Percentiles rank a stretch among this genome's conserved stretches.
Conservation (phyloP, 192 early-diverging fungal genomes). For the Linnemannia hyalina region DNA sequence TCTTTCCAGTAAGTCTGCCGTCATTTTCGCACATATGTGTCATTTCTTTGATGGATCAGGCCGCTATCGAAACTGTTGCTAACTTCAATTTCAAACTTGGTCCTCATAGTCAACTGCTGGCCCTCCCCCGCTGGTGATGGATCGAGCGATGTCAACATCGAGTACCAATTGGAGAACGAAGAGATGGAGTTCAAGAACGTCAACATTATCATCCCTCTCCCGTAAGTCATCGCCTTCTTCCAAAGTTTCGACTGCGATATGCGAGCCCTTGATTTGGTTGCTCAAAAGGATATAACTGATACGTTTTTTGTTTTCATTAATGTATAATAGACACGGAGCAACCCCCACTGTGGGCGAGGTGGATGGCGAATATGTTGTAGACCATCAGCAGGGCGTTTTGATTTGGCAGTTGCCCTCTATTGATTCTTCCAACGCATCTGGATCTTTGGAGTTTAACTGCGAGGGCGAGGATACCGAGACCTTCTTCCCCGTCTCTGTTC, state of each 20-base stretch:
- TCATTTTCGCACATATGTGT: not conserved
- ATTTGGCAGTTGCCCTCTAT: conserved; percentile 92
- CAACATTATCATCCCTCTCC: conserved; percentile 89
- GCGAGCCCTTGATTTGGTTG: not conserved
- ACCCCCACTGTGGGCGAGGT: conserved; percentile 84
- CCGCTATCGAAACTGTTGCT: not conserved
- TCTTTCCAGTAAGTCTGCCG: conserved; percentile 70
- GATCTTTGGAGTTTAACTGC: conserved; percentile 89
- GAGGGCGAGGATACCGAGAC: conserved; percentile 79
- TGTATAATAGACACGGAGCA: conserved; percentile 63
- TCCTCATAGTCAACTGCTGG: conserved; percentile 92
- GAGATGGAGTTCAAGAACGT: conserved; percentile 89
- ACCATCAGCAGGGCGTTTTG: conserved; percentile 76
- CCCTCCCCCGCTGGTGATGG: conserved; percentile 91
- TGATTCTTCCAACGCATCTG: conserved; percentile 79
- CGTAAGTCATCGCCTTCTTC: conserved; percentile 62
- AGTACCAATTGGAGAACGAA: conserved; percentile 89
- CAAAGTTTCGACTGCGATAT: too few relatives aligned
- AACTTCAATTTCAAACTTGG: not conserved
- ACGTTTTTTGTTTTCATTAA: not conserved
- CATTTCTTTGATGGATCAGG: not conserved
- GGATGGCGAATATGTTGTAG: conserved; percentile 86
- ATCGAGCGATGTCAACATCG: conserved; percentile 94
- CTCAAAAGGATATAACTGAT: not conserved
- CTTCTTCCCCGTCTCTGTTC: conserved; percentile 90